Conservation (phyloP, 2,329 filamentous ascomycete genomes). For the Penicillium nordicum region DNA sequence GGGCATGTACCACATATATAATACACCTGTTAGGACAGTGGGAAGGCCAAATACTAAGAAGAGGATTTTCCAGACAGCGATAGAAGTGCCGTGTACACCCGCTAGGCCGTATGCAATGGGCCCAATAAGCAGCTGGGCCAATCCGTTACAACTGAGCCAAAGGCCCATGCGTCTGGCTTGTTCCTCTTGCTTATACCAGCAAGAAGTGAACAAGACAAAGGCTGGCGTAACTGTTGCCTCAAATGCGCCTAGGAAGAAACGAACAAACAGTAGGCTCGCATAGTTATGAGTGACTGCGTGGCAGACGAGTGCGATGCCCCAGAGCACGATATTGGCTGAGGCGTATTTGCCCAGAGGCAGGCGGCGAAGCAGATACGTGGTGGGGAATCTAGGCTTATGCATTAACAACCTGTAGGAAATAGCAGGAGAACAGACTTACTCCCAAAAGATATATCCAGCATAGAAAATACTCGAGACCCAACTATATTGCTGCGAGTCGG, state of each 20-base stretch:
- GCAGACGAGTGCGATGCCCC: slow-evolving; percentile 20
- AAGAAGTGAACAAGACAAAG: slow-evolving; percentile 13
- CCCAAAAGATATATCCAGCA: slow-evolving; percentile 44
- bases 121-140: slow-evolving; percentile 11
- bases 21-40: slow-evolving; percentile 4
- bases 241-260: slow-evolving; percentile 19
- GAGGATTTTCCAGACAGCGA: slow-evolving; percentile 12
- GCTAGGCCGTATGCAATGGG: slow-evolving; percentile 15
- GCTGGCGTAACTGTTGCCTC: slow-evolving; percentile 15
- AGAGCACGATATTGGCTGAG: slow-evolving; percentile 30
- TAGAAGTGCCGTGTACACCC: neutral
- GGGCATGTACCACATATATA: slow-evolving; percentile 13
- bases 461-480: slow-evolving; percentile 45
- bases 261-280: slow-evolving; percentile 16
- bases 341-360: slow-evolving; percentile 51
- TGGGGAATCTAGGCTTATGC: slow-evolving; percentile 41
- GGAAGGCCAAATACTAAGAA: slow-evolving; percentile 14
- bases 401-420: neutral
- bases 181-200: slow-evolving; percentile 15
- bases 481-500: slow-evolving; percentile 41
- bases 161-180: slow-evolving; percentile 14
- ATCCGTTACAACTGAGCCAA: slow-evolving; percentile 17
- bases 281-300: slow-evolving; percentile 17
- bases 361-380: slow-evolving; percentile 47
- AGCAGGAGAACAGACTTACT: slow-evolving; percentile 13